Base-by-base conservation (phyloP, 2,329 filamentous ascomycete species). In the Fusarium sp. region DNA sequence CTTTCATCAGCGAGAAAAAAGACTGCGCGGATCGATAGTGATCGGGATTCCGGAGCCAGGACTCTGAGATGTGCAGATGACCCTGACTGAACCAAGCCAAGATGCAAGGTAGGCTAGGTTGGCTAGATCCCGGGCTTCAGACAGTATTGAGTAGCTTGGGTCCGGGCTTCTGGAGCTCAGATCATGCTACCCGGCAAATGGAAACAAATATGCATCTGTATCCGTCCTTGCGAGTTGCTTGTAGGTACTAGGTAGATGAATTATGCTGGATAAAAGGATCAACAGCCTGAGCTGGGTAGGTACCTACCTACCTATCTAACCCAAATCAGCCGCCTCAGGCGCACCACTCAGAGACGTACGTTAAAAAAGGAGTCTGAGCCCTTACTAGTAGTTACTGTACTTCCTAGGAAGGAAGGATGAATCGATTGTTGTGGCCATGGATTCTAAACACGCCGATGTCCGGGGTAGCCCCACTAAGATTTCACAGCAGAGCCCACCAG, bases 401-500 rank as follows among this genome's bases (percentile, higher is more conserved):
- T 43, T 43, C 27, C 20, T n/a, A 34, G 57, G 41, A 58, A 47
- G 25, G 44, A 46, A 24, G 20, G 12, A 38, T 27, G 18, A 13
- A 44, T 44, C 41, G 41, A 44, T 22, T 24, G 22, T 15, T 47
- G 34, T 53, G 43, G 29, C 20, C n/a, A 46, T 46, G 53, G 57
- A 58, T 63, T 69, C 46, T 62, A 57, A 54, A 61, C 61, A 51
- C 70, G 71, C 74, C 74, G 73, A 74, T 75, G 73, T 75, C 74
- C 74, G 74, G 74, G 74, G 74, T 75, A 75, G 64, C 64, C 61
- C 73, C 74, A 74, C 74, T 62, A 62, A 43, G 47, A 62, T 41
- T 55, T 62, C 62, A 69, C 60, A 63, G 29, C 4, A 48, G 25
- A 66, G 63, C 43, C 66, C 46, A 65, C 61, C 62, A 27, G 51